Base-by-base conservation (phyloP, 768 basidiomycete species). In the Boletus insuetus region DNA sequence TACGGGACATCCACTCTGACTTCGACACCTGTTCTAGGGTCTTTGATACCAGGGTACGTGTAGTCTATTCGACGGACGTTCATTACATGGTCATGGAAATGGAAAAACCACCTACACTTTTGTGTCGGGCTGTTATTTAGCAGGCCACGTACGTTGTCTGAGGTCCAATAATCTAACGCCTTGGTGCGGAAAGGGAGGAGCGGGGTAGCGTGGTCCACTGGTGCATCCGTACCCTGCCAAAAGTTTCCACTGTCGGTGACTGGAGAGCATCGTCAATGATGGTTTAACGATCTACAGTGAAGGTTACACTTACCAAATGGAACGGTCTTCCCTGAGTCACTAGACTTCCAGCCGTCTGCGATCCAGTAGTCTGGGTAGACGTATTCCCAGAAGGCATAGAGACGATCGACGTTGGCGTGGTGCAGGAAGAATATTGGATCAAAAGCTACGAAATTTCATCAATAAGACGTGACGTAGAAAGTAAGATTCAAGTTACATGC, bases 381-480 rank as follows among this genome's bases (percentile, higher is more conserved):
- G 31, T 64, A 64, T 49, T 64, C 63, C 63, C 62, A 64, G 31
- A 64, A 58, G 6, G 62, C 58, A 8, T 58, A 61, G 17, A 64
- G 24, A 13, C 62, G 62, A 16, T 64, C 63, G 9, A 64, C 49
- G 22, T 61, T 64, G 32, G 48, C 44, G 17, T 64, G 63, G 37
- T 64, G 63, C 26, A 64, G 19, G 44, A 29, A 61, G 53, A 64
- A 64, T 17, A 64, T 58, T 1, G 62, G 62, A 45, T 63, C 62
- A 20, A 54, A 63, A 6, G 22, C 62, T 63, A 8, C 6, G 24
- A 31, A 3, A 11, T 14, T 37, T 29, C 14, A 19, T 52, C 11
- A 3, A 35, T 2, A 29, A 53, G 3, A 9, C 13, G 4, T 20
- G 17, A 9, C 26, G 26, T 13, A 3, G 29, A 50, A 22, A 17